Evolutionary conservation across 2,329 filamentous ascomycete genomes (phyloP).

Genomic region (Epichloe typhina): DNA sequence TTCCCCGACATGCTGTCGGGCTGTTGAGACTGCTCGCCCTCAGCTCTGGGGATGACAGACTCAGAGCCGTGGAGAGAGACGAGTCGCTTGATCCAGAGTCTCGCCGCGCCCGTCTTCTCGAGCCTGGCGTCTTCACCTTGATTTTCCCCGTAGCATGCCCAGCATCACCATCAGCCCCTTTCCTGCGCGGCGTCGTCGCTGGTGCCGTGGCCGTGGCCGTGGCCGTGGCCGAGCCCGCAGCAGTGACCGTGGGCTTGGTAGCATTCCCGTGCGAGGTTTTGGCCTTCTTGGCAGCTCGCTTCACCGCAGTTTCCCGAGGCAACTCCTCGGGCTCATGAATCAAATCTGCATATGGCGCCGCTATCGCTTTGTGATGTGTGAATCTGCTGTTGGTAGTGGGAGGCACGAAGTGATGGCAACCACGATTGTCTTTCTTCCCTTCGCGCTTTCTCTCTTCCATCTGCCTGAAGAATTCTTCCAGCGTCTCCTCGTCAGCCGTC

Average conservation of each 20-base stretch:
- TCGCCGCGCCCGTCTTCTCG: conserved; percentile 21
- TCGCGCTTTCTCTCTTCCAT: conserved; percentile 43
- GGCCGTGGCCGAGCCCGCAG: not conserved
- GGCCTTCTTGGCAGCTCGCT: conserved; percentile 23
- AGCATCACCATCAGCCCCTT: conserved; percentile 1
- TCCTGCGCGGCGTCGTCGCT: conserved; percentile 2
- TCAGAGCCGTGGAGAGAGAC: conserved; percentile 27
- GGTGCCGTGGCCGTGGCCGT: not conserved
- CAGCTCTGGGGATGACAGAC: conserved; percentile 25
- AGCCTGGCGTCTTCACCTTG: conserved; percentile 21
- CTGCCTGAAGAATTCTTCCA: conserved; percentile 36
- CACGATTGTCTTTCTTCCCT: conserved; percentile 38
- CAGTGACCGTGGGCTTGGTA: not conserved
- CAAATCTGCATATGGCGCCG: conserved; percentile 37
- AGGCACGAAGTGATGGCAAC: conserved; percentile 40
- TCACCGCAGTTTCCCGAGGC: conserved; percentile 6
- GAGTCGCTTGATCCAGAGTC: conserved; percentile 29
- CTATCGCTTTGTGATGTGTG: conserved; percentile 31
- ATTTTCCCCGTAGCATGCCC: conserved; percentile 5
- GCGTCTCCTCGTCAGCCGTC: conserved; percentile 38
- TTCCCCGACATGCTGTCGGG: conserved; percentile 1
- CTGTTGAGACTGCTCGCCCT: conserved; percentile 12
- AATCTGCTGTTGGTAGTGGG: conserved; percentile 29
- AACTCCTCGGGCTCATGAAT: conserved; percentile 15
- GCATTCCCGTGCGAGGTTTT: conserved; percentile 17